Base-by-base conservation (phyloP, 768 basidiomycete genomes). In the Suillus subalutaceus region DNA sequence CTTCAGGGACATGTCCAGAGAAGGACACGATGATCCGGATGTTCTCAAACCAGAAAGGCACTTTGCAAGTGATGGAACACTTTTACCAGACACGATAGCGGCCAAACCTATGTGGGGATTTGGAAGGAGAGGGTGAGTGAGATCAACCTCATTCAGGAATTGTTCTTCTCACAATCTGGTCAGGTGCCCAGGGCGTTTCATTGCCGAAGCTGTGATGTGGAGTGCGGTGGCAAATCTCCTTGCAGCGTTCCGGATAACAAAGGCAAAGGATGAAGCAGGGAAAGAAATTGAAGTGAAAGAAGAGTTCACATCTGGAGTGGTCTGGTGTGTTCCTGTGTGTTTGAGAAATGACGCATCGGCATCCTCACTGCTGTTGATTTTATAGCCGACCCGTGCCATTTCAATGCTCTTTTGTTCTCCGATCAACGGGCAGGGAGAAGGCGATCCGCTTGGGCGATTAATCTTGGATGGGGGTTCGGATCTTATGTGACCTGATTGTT, bases 141-240 rank as follows among this genome's bases (percentile, higher is more conserved):
- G 26, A 15, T 12, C 18, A 35, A 20, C 32, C 10, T 20, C 10
- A 35, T n/a, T 10, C 55, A 32, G 10, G 32, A 56, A 35, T 20
- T 18, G 10, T 20, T 55, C 18, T 35, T 35, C 32, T 56, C 10
- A 56, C 20, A 56, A 56, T 6, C 32, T 56, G 20, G 10, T 35
- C 12, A 56, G 55, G 63, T 75, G 74, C 30, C 76, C 74, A 37
- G 76, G 76, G 2, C 73, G 74, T 63, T 76, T 72, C 69, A 65
- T 77, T 18, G 76, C 78, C 10, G 76, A 79, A 43, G 68, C 77
- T 32, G 41, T 74, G 7, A 46, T 74, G 12, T 77, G 77, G 76
- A 72, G 74, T 53, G 74, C 72, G 0, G 70, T 78, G 13, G 76
- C 73, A 48, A 67, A 70, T 37, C 72, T 78, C 30, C 58, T 77